Base-by-base conservation (phyloP, 2,329 filamentous ascomycete genomes). In the Aspergillus pseudonomiae region DNA sequence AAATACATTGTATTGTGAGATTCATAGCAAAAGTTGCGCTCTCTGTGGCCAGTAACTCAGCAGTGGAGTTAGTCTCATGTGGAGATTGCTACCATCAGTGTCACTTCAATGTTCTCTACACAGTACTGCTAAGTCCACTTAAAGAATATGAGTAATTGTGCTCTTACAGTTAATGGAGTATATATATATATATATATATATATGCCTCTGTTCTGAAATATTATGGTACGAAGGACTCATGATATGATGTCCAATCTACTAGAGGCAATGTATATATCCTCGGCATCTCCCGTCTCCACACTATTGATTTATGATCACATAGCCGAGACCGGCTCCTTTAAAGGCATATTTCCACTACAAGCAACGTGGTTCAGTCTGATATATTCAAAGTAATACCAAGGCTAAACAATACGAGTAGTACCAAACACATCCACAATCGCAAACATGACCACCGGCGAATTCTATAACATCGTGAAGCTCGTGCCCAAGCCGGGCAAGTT, bases 381-480 rank as follows among this genome's bases (percentile, higher is more conserved):
- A 36, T 53, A 36, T 34, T 21, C 45, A 12, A 26, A 10, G 6
- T 12, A 26, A 46, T 32, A n/a, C 14, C 14, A 12, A 28, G 45
- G 26, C 19, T 21, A n/a, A 45, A 1, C 21, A 24, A 57, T 26
- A 50, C 14, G 7, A 50, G 5, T 30, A 30, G 19, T 10, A 52
- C 2, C 28, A 32, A 52, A 12, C 16, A 12, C 10, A 21, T 19
- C 9, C 14, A 48, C 26, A 32, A 9, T n/a, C 19, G 39, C 46
- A 54, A 59, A 19, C 57, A 65, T 34, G 60, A 59, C 65, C 57
- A 30, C 60, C 39, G 57, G 61, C 36, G 67, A 64, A 55, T 61
- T 70, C 57, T 67, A 68, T 59, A 67, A 66, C 48, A 57, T 70
- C 45, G 67, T 70, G 36, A 67, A 65, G 63, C 65, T 70, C 19